phyloP scores from a whole-genome alignment of 2,329 filamentous ascomycete genomes.

The Teratosphaeria destructans region DNA sequence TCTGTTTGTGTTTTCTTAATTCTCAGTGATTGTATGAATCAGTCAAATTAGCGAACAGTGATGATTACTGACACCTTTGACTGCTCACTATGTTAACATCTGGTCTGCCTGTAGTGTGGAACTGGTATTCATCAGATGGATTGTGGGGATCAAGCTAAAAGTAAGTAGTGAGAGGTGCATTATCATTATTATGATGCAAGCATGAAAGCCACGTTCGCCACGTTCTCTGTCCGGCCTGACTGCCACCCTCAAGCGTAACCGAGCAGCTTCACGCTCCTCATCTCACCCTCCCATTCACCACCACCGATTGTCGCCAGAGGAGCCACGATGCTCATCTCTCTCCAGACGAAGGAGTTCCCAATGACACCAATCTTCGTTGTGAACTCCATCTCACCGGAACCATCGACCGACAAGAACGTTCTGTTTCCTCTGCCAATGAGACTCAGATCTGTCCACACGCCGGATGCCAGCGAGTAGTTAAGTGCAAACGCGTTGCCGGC shows the following conservation, averaged over 20 bases:
- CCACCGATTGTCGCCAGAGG: slow-evolving; percentile 33
- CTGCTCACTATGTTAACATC: background rate
- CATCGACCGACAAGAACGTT: slow-evolving; percentile 25
- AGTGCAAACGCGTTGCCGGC: slow-evolving; percentile 31
- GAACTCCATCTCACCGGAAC: slow-evolving; percentile 30
- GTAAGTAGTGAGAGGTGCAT: background rate
- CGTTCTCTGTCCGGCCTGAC: background rate
- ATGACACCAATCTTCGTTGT: slow-evolving; percentile 35
- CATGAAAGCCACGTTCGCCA: background rate
- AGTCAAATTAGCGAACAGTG: too few species aligned
- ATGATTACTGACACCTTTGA: too few species aligned
- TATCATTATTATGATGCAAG: background rate
- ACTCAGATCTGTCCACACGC: slow-evolving; percentile 27
- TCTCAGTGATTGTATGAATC: too few species aligned
- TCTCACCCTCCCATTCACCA: slow-evolving; percentile 10
- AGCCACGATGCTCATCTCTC: slow-evolving; percentile 37
- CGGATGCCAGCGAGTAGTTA: slow-evolving; percentile 31
- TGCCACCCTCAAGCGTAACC: slow-evolving; percentile 7
- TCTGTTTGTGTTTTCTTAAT: too few species aligned
- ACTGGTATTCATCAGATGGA: background rate
- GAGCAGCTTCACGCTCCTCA: slow-evolving; percentile 10
- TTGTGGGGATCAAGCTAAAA: background rate
- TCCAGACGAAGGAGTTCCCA: slow-evolving; percentile 32
- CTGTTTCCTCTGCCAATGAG: slow-evolving; percentile 27
- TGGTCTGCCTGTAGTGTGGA: background rate